A percentile compares a stretch with the other conserved stretches of the same genome.
These are phyloP conservation scores for Citropsis articulata DNA, from an alignment of 345 rosid genomes.

Conservation along the genomic window DNA sequence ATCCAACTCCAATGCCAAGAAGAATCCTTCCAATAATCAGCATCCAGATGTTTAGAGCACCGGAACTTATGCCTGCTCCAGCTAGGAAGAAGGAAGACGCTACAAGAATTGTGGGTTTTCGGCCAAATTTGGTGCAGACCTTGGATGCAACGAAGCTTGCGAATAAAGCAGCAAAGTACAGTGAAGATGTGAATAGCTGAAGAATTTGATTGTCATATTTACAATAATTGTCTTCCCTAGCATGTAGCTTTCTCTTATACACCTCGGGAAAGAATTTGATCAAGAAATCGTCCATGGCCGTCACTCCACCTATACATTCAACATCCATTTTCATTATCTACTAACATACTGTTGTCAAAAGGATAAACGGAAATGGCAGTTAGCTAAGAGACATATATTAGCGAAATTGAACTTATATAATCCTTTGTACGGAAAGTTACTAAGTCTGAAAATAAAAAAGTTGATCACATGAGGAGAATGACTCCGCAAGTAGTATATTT, in stretches of 20 bases:
- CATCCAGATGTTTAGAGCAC: slow-evolving; percentile 25
- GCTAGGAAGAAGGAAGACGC: slow-evolving; percentile 36
- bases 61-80: slow-evolving; percentile 25
- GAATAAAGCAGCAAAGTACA: slow-evolving; percentile 44
- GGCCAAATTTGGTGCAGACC: slow-evolving; percentile 31
- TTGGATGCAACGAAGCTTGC: slow-evolving; percentile 41
- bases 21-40: slow-evolving; percentile 36
- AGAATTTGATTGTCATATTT: slow-evolving; percentile 39
- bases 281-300: slow-evolving; percentile 55
- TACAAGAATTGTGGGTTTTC: slow-evolving; percentile 41
- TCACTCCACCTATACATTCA: slow-evolving; percentile 43
- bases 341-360: too few species aligned
- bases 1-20: slow-evolving; percentile 47
- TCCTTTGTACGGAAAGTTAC: too few species aligned
- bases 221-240: slow-evolving; percentile 49
- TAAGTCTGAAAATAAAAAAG: too few species aligned
- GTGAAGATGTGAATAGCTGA: slow-evolving; percentile 53
- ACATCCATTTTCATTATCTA: too few species aligned
- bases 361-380: too few species aligned
- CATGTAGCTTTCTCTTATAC: slow-evolving; percentile 35
- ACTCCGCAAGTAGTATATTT: too few species aligned
- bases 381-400: too few species aligned
- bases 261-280: slow-evolving; percentile 38
- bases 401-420: too few species aligned
- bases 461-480: too few species aligned